Evolutionary conservation across 2,329 filamentous ascomycete species (phyloP), one percentile per base, ranked within the genome.

Genomic region (Curvularia spicifera): DNA sequence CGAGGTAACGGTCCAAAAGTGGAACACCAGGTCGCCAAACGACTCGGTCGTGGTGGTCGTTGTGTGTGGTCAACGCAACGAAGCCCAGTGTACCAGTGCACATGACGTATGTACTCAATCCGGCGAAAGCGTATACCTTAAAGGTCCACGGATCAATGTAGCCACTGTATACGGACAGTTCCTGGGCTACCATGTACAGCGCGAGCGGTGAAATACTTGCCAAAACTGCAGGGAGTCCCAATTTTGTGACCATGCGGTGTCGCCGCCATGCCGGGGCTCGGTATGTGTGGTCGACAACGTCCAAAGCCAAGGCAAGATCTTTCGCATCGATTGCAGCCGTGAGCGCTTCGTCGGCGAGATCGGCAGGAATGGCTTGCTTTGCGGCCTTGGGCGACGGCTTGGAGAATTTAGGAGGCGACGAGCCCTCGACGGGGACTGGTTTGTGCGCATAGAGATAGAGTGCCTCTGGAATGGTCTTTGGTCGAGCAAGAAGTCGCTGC

Each of bases 1-100:
- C 84, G 53, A 96, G 76, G 91, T 93, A 98, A 13, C 95, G 85
- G 70, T 91, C 85, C 61, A 90, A 85, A 63, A 98, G 79, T 22
- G 91, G 89, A 33, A 91, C 89, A 10, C 95, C 95, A 0, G 87
- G 87, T 8, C 89, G 84, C 95, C 95, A 99, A 2, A 91, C 93
- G 5, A 98, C 92, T 20, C 95, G 87, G 70, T 90, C 89, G 91
- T 97, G 97, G 78, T 98, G 93, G 75, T 98, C 93, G 77, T 97
- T 97, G 59, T 89, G 84, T 33, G 94, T 97, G 26, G 91, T 88
- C 58, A 96, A 81, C 8, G 94, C 92, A 37, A 98, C 87, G 42
- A 95, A 80, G 2, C 94, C 95, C 52, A 98, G 85, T 9, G 89
- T 91, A 4, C 87, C 88, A 4, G 93, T 93, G 63, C 92, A 91